These are phyloP conservation scores for Fusarium robinianum DNA, from an alignment of 2,329 filamentous ascomycete species.

Conservation along the genomic window DNA sequence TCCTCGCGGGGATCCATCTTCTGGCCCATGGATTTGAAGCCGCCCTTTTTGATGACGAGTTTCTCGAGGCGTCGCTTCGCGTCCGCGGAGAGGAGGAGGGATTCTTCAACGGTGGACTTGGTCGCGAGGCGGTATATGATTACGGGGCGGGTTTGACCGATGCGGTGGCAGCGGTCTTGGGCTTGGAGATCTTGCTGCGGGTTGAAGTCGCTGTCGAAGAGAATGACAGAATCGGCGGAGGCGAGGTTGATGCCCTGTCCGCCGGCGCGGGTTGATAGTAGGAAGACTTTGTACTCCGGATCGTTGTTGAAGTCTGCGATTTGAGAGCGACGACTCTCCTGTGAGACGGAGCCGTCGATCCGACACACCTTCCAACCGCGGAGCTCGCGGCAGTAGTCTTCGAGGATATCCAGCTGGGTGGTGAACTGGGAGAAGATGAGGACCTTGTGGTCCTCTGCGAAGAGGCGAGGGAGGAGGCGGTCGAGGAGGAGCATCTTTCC, in stretches of 20 bases:
- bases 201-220: constrained; percentile 92
- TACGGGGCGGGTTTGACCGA: constrained; percentile 90
- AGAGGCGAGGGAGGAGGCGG: constrained; percentile 75
- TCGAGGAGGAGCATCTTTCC: constrained; percentile 97
- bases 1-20: constrained; percentile 59
- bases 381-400: constrained; percentile 80
- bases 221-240: constrained; percentile 86
- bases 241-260: constrained; percentile 96
- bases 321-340: constrained; percentile 70
- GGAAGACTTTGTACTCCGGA: constrained; percentile 71
- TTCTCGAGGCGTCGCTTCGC: constrained; percentile 92
- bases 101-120: constrained; percentile 89
- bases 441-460: constrained; percentile 80
- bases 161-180: constrained; percentile 92
- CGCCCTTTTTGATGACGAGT: constrained; percentile 91
- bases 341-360: constrained; percentile 86
- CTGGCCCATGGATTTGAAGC: constrained; percentile 72
- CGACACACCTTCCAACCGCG: constrained; percentile 82
- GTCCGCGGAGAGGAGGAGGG: constrained; percentile 82
- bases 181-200: constrained; percentile 96
- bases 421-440: constrained; percentile 98
- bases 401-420: constrained; percentile 86
- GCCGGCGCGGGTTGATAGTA: constrained; percentile 87
- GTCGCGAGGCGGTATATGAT: constrained; percentile 94
- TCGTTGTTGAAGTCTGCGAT: constrained; percentile 75